A percentile compares a stretch with the other conserved stretches of the same genome.
Conservation (phyloP, 768 basidiomycete genomes). For the Grammothele lineata region DNA sequence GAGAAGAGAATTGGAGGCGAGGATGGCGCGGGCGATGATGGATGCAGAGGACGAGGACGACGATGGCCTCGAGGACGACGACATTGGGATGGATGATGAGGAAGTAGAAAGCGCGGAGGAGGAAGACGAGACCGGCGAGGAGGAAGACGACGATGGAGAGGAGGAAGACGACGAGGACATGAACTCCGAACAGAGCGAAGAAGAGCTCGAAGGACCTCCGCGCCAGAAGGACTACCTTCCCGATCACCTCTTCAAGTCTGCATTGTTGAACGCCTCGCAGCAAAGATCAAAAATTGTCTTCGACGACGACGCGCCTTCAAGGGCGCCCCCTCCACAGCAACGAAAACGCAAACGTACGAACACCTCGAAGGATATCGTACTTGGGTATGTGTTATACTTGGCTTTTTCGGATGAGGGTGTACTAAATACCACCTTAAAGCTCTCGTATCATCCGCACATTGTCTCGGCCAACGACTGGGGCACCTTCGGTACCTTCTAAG, state of each 20-base stretch:
- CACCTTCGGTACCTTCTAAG: constrained; percentile 33
- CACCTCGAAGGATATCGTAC: constrained; percentile 45
- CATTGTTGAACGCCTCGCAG: constrained; percentile 35
- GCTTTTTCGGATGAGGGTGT: not conserved
- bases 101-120: constrained; percentile 16
- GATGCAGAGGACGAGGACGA: constrained; percentile 32
- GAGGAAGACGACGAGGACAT: constrained; percentile 6
- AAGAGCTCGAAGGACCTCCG: constrained; percentile 13
- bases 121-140: constrained; percentile 13
- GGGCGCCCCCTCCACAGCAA: constrained; percentile 20
- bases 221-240: constrained; percentile 48
- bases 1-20: constrained; percentile 23
- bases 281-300: constrained; percentile 12
- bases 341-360: constrained; percentile 22
- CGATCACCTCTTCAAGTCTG: constrained; percentile 59
- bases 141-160: not conserved
- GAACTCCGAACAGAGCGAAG: constrained; percentile 17
- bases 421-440: constrained; percentile 27
- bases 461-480: constrained; percentile 20
- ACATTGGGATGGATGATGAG: constrained; percentile 20
- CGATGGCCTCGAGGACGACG: constrained; percentile 21
- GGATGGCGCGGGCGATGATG: constrained; percentile 41
- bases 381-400: constrained; percentile 42
- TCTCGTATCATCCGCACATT: constrained; percentile 52
- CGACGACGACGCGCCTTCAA: constrained; percentile 13